These are phyloP conservation scores for Citrus inodora DNA, from an alignment of 345 rosid genomes.

Conservation along the genomic window DNA sequence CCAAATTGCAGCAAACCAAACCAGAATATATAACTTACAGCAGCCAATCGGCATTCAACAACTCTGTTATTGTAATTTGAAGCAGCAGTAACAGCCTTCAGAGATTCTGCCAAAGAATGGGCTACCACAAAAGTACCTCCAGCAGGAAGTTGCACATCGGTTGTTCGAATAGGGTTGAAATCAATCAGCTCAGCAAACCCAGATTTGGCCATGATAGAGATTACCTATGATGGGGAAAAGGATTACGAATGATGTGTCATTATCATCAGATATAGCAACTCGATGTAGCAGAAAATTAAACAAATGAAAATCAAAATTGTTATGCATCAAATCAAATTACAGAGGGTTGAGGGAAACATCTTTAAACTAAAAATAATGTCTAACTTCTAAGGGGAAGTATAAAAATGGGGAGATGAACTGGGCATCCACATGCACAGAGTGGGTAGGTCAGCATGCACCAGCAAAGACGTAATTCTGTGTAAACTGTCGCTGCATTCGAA, in stretches of 20 bases:
- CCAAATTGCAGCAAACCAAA: background rate
- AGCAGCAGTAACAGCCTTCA: slow-evolving; percentile 97
- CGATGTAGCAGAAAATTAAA: background rate
- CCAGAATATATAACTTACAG: slow-evolving; percentile 47
- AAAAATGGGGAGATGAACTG: too few relatives aligned
- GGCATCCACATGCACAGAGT: too few relatives aligned
- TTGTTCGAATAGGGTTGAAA: slow-evolving; percentile 94
- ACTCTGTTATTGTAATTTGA: slow-evolving; percentile 94
- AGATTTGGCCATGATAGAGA: slow-evolving; percentile 89
- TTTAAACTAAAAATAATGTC: background rate
- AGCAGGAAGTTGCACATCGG: slow-evolving; percentile 90
- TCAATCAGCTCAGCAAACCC: slow-evolving; percentile 99
- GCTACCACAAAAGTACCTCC: slow-evolving; percentile 95
- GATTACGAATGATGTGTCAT: background rate
- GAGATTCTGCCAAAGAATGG: slow-evolving; percentile 91
- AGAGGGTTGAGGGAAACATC: background rate
- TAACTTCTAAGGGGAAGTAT: background rate
- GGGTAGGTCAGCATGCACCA: background rate
- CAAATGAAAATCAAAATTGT: background rate
- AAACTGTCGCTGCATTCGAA: background rate
- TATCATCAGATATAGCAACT: background rate
- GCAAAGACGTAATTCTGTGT: background rate
- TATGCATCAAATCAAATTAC: background rate
- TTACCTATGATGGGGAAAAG: slow-evolving; percentile 56
- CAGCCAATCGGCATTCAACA: slow-evolving; percentile 91